Evolutionary conservation across 2,329 filamentous ascomycete species (phyloP), one percentile per base, ranked within the genome.

Genomic region (Blastomyces parvus): DNA sequence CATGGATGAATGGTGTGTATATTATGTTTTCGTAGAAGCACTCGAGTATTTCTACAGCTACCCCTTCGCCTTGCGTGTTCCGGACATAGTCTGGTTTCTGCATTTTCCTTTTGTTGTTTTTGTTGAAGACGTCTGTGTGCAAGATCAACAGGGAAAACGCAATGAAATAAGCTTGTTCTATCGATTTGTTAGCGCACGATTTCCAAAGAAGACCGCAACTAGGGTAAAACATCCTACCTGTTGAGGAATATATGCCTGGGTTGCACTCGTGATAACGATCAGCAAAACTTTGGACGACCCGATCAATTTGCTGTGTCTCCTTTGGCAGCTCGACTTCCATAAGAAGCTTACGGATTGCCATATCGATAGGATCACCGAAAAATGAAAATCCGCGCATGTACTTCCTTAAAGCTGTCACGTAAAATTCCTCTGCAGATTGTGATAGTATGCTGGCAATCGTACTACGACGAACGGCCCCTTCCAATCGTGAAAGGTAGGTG

Each of bases 41-140:
- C 71, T 91, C 91, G 17, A 97, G 81, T 52, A 97, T 89, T 67
- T 97, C 93, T 68, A 95, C 90, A 61, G 89, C 90, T n/a, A 97
- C 89, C 17, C 91, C 91, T 73, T 97, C 92, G 2, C 90, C 91
- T 27, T 86, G 87, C 0, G 92, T 95, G 73, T 97, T 97, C 76
- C 95, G 97, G 69, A 97, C 83, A 76, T 99, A 99, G 71, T 97
- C 94, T 0, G 84, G 79, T 73, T 96, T 95, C 72, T 96, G 91
- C 94, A 99, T 99, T 77, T 99, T 99, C 75, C 94, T 85, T 78
- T 97, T 97, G 79, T 97, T 97, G 80, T 97, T 99, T 77, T 96
- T 96, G 81, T 99, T 99, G 84, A 97, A 97, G n/a, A 96, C 90
- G 73, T 99, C 94, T 0, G 94, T 97, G 70, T 99, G 94, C 42